phyloP scores from a whole-genome alignment of 1,284 basidiomycete species.

The Sanghuangporus weigelae region DNA sequence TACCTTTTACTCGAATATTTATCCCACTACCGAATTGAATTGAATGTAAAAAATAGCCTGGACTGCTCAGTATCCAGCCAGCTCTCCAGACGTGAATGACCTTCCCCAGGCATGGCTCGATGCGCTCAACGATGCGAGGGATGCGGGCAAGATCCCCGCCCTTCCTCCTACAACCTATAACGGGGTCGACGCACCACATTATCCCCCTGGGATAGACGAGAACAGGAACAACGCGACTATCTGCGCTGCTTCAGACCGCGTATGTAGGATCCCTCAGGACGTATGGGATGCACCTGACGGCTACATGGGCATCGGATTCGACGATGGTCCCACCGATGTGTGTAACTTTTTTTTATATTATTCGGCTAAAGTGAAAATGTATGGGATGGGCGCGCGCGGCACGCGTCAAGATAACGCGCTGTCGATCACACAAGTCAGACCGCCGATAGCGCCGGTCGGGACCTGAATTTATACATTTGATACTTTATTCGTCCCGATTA shows the following conservation, averaged over 20 bases:
- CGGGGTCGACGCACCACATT: conserved; percentile 44
- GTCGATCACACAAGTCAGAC: not conserved
- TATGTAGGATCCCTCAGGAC: conserved; percentile 55
- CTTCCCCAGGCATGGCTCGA: conserved; percentile 63
- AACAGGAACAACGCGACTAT: conserved; percentile 36
- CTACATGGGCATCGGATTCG: conserved; percentile 58
- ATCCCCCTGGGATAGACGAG: conserved; percentile 51
- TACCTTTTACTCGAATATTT: not conserved
- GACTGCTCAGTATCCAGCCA: conserved; percentile 46
- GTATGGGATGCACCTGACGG: conserved; percentile 69
- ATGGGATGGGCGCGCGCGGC: not conserved
- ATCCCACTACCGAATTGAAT: not conserved
- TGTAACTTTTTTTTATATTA: conserved; percentile 21
- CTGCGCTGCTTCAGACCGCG: conserved; percentile 58
- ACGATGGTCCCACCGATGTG: conserved; percentile 73
- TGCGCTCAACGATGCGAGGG: conserved; percentile 57
- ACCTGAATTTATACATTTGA: not conserved
- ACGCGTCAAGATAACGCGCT: not conserved
- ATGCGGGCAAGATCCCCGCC: conserved; percentile 69
- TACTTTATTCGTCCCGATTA: conserved; percentile 11
- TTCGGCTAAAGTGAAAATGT: not conserved
- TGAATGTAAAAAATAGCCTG: conserved; percentile 41
- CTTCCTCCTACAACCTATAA: conserved; percentile 46
- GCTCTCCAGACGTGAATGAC: conserved; percentile 35
- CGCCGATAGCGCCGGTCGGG: not conserved